Percentiles rank a stretch among this genome's conserved stretches.
phyloP scores from a whole-genome alignment of 495 filamentous ascomycete genomes.

The Xylaria sp. region DNA sequence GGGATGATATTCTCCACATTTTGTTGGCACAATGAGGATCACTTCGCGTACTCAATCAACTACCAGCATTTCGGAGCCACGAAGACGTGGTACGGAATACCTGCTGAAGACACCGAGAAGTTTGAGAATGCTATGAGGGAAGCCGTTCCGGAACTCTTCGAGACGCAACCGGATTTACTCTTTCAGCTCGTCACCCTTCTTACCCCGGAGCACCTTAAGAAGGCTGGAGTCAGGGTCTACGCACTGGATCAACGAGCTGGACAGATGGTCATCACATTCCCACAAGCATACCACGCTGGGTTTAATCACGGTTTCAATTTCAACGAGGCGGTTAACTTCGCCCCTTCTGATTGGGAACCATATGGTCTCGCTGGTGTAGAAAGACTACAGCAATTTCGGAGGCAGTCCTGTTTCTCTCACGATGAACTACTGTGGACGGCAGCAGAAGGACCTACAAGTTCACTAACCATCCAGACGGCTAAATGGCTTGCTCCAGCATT shows the following conservation, averaged over 20 bases:
- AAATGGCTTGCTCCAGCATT: conserved; percentile 93
- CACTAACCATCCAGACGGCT: conserved; percentile 87
- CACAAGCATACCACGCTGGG: conserved; percentile 88
- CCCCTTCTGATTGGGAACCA: conserved; percentile 95
- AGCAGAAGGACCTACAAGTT: conserved; percentile 65
- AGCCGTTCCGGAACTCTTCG: conserved; percentile 94
- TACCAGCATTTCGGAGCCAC: conserved; percentile 99
- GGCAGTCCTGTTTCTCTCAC: conserved; percentile 95
- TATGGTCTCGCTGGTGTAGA: conserved; percentile 87
- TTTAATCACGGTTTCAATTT: conserved; percentile 99
- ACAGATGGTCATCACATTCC: conserved; percentile 95
- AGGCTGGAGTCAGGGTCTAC: conserved; percentile 91
- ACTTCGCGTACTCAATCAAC: conserved; percentile 97
- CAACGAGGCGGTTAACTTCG: conserved; percentile 99
- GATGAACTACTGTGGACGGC: conserved; percentile 95
- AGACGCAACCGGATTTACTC: conserved; percentile 93
- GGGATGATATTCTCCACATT: conserved; percentile 99
- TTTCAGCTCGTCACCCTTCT: conserved; percentile 97
- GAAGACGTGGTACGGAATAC: conserved; percentile 99
- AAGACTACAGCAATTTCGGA: conserved; percentile 83
- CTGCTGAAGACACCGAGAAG: conserved; percentile 87
- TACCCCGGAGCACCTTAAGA: conserved; percentile 91
- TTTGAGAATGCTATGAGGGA: conserved; percentile 96
- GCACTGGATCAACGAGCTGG: conserved; percentile 94
- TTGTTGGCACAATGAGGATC: conserved; percentile 99